Percentiles rank a stretch among this genome's conserved stretches.
Evolutionary conservation across 2,329 filamentous ascomycete genomes (phyloP).

Genomic region (Coleophoma cylindrospora): DNA sequence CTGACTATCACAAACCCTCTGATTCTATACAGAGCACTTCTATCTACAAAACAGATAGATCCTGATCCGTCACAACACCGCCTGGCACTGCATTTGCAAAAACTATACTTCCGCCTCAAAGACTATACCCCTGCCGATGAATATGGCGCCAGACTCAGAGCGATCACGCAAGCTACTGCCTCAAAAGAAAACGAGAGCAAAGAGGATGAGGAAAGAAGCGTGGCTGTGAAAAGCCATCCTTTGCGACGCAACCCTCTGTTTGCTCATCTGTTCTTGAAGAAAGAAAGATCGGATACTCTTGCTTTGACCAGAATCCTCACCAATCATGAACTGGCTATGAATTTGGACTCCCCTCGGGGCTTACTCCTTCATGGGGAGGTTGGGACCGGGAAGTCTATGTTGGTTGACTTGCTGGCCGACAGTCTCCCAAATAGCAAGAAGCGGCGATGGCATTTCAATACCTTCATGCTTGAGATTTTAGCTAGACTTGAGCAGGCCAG

Average conservation of each 20-base stretch:
- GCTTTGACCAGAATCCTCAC: constrained; percentile 66
- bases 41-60: constrained; percentile 56
- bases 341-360: constrained; percentile 67
- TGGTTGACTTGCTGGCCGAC: constrained; percentile 77
- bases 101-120: constrained; percentile 69
- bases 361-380: constrained; percentile 78
- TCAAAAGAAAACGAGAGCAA: constrained; percentile 13
- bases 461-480: constrained; percentile 76
- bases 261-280: constrained; percentile 50
- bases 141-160: constrained; percentile 60
- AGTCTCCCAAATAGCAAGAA: constrained; percentile 70
- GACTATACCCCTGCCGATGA: constrained; percentile 72
- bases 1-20: constrained; percentile 66
- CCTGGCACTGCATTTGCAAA: constrained; percentile 70
- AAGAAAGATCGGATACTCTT: constrained; percentile 50
- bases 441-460: constrained; percentile 77
- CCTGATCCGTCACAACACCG: constrained; percentile 70
- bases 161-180: constrained; percentile 44
- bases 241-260: constrained; percentile 56
- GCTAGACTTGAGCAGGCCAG: constrained; percentile 66
- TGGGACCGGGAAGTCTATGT: constrained; percentile 79
- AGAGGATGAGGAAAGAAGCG: constrained; percentile 27
- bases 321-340: constrained; percentile 65
- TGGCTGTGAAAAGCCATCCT: constrained; percentile 48
- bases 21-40: constrained; percentile 67